Percentiles rank a stretch among this genome's conserved stretches.
phyloP scores from a whole-genome alignment of 805 yeast genomes.

The Debaryomyces maramus region DNA sequence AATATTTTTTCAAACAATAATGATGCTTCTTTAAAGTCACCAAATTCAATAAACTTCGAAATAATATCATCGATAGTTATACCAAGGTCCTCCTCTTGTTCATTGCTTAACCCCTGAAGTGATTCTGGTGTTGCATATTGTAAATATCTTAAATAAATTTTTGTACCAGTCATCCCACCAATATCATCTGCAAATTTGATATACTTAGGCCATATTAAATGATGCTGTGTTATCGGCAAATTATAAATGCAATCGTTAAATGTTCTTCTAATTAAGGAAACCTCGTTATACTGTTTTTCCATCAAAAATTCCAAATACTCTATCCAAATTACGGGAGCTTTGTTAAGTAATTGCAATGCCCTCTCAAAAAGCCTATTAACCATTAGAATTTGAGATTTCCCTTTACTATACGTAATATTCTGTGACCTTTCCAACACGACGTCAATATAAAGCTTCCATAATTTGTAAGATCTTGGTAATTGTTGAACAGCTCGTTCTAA shows the following conservation, averaged over 20 bases:
- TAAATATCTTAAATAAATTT: constrained; percentile 31
- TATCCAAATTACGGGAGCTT: constrained; percentile 53
- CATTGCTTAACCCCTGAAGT: constrained; percentile 6
- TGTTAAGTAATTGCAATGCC: constrained; percentile 42
- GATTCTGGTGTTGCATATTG: constrained; percentile 23
- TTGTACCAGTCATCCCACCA: constrained; percentile 41
- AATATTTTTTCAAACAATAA: constrained; percentile 34
- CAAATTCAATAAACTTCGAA: constrained; percentile 31
- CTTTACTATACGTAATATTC: constrained; percentile 25
- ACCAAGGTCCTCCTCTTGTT: constrained; percentile 6
- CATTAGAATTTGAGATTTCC: constrained; percentile 27
- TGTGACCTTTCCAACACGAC: constrained; percentile 33
- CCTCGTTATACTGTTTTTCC: constrained; percentile 25
- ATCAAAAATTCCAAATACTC: constrained; percentile 47
- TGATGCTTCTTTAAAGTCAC: constrained; percentile 23
- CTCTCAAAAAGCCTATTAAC: constrained; percentile 49
- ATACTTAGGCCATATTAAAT: constrained; percentile 42
- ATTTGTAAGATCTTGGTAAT: constrained; percentile 46
- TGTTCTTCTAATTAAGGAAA: constrained; percentile 39
- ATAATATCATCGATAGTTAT: constrained; percentile 29
- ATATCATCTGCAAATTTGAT: constrained; percentile 53
- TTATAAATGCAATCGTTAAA: constrained; percentile 52
- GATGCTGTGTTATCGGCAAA: constrained; percentile 54
- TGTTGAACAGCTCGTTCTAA: constrained; percentile 50
- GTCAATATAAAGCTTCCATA: constrained; percentile 56